phyloP scores from a whole-genome alignment of 805 yeast species.

The Debaryomyces castellii region DNA sequence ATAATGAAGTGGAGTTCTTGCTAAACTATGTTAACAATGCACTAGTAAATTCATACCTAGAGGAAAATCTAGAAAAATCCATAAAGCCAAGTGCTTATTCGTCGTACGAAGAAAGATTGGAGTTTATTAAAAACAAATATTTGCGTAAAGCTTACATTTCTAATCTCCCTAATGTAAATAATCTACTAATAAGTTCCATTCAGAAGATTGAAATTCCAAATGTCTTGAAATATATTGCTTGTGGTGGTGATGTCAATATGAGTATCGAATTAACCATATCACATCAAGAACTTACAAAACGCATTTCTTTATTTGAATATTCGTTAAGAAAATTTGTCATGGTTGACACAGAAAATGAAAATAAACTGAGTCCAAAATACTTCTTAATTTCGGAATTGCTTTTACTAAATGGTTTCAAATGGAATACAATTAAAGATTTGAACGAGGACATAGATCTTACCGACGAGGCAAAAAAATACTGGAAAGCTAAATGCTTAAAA shows the following conservation, averaged over 20 bases:
- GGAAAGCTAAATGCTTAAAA: slow-evolving; percentile 35
- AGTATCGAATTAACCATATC: slow-evolving; percentile 31
- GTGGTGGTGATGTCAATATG: slow-evolving; percentile 49
- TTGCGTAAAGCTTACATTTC: slow-evolving; percentile 46
- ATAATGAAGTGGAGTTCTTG: slow-evolving; percentile 57
- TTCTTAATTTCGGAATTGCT: slow-evolving; percentile 57
- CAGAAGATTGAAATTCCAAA: slow-evolving; percentile 48
- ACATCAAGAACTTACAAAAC: slow-evolving; percentile 15
- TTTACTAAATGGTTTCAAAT: slow-evolving; percentile 53
- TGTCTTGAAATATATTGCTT: slow-evolving; percentile 42
- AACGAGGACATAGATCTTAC: slow-evolving; percentile 37
- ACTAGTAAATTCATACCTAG: slow-evolving; percentile 60
- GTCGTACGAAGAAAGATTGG: slow-evolving; percentile 47
- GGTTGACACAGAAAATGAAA: slow-evolving; percentile 20
- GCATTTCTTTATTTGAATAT: slow-evolving; percentile 41
- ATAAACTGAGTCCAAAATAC: slow-evolving; percentile 16
- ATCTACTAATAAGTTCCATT: slow-evolving; percentile 50
- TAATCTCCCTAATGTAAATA: slow-evolving; percentile 22
- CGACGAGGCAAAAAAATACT: slow-evolving; percentile 50
- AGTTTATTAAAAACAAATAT: slow-evolving; percentile 70
- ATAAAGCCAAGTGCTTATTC: slow-evolving; percentile 32
- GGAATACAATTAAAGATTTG: slow-evolving; percentile 31
- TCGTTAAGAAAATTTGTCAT: slow-evolving; percentile 49
- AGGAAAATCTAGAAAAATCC: slow-evolving; percentile 27
- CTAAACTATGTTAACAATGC: slow-evolving; percentile 54